Evolutionary conservation across 768 basidiomycete genomes (phyloP), one percentile per base, ranked within the genome.

Genomic region (Boletus coccyginus): DNA sequence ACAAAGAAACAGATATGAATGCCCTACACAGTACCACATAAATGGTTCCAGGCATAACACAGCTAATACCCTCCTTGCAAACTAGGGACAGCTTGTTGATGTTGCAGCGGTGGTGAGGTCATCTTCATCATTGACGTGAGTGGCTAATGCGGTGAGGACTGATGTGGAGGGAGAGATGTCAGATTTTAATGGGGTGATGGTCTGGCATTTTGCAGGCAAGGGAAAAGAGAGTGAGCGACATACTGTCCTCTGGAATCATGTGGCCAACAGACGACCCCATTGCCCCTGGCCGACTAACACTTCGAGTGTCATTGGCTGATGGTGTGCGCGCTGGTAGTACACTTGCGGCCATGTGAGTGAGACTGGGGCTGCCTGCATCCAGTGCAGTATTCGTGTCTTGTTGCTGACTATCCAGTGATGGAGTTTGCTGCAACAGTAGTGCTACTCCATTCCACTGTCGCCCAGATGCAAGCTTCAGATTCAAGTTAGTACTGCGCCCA

Each of bases 251-350:
- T 75, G 66, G 50, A 33, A 74, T 53, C 55, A 73, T 63, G 27
- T 74, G 69, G 5, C 66, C 65, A 13, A 64, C 59, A 35, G 63
- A 50, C 29, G 59, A 31, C 19, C 55, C 57, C 35, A 68, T 66
- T 31, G 31, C 50, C 29, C 62, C 67, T 2, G 62, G 40, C 47
- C 79, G 72, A 64, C 71, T 68, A 12, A 71, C 73, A 27, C 74
- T 73, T 43, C 81, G 79, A n/a, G 75, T 76, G 6, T 84, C 84
- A 62, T 83, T 84, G n/a, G 80, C 78, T 0, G 84, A 85, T 3
- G 84, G 81, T 12, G 79, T 77, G 24, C 84, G 77, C 14, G 62
- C 62, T 27, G 78, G 78, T 4, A 77, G 73, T 16, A 55, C 56
- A 50, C 66, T 70, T 39, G 73, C 75, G 11, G 71, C 63, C 17